Evolutionary conservation across 176 grass and related monocot species (phyloP), one percentile per base, ranked within the genome.

Genomic region (Juncus inflexus): DNA sequence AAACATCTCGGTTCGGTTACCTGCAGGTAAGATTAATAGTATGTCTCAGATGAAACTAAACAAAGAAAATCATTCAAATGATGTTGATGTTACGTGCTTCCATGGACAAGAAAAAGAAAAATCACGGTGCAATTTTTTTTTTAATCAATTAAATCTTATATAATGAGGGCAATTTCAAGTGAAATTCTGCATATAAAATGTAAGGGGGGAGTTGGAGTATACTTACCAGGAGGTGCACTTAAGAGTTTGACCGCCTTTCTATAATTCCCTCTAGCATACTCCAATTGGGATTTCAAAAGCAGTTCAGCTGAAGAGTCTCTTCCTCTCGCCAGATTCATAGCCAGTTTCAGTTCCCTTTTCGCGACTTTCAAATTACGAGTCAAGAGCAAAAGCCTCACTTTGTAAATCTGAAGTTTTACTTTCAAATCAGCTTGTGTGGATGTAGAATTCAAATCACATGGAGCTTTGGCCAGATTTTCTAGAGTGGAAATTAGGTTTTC

Each of bases 241-340:
- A 96, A 80, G 13, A 96, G 73, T 73, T 96, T 96, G 65, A 96
- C 81, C 74, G 91, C 91, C 70, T 96, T 96, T 42, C 91, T 75
- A 71, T 90, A 80, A 55, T 96, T 96, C 4, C 87, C 84, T 64
- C 91, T 78, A 53, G 91, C 78, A 83, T 96, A 96, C 67, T 96
- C 91, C 78, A 96, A 83, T 73, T 96, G 91, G 67, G 91, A 87
- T 67, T 96, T 96, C 62, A 96, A 77, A 42, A 90, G 78, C 39
- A 96, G 86, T 58, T 90, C 87, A 12, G 84, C 74, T 35, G 87
- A 96, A 13, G 87, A 96, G 86, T 96, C 91, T 78, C 87, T 81
- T 74, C 87, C 87, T 75, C 84, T 86, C 75, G 83, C 91, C 79
- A 96, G 87, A 83, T 96, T 96, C 91, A 96, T 96, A 41, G 89